phyloP scores from a whole-genome alignment of 805 yeast species.

The Priceomyces medius region DNA sequence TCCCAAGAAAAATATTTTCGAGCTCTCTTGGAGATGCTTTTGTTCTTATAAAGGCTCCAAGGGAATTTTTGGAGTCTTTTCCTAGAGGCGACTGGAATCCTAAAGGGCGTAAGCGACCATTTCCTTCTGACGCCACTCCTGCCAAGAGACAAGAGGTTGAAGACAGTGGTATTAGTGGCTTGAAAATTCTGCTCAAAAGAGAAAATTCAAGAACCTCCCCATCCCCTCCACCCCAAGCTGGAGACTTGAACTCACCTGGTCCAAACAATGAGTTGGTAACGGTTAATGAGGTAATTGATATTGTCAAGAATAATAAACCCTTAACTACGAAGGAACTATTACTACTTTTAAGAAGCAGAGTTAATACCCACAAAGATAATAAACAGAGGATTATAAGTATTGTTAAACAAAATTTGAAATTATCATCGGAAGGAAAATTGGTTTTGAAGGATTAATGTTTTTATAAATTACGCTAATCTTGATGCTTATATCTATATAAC shows the following conservation, averaged over 20 bases:
- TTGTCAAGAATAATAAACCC: constrained; percentile 53
- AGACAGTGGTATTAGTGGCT: constrained; percentile 14
- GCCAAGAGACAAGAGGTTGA: constrained; percentile 43
- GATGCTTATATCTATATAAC: neutral
- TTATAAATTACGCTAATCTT: neutral
- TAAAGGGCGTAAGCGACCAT: constrained; percentile 39
- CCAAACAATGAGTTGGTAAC: constrained; percentile 52
- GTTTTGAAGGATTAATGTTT: constrained; percentile 34
- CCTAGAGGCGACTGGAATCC: constrained; percentile 89
- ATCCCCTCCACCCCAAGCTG: constrained; percentile 11
- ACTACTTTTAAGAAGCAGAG: constrained; percentile 57
- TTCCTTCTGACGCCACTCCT: constrained; percentile 24
- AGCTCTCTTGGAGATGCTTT: constrained; percentile 35
- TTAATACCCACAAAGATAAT: constrained; percentile 63
- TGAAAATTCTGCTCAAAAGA: constrained; percentile 8
- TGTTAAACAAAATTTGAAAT: constrained; percentile 56
- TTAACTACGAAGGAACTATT: constrained; percentile 64
- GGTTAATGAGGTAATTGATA: constrained; percentile 65
- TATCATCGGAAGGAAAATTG: constrained; percentile 44
- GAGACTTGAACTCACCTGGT: constrained; percentile 37
- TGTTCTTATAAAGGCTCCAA: constrained; percentile 64
- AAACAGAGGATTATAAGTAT: constrained; percentile 56
- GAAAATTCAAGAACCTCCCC: constrained; percentile 14
- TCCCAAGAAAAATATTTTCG: constrained; percentile 21
- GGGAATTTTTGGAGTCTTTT: constrained; percentile 58